Base-by-base conservation (phyloP, 805 yeast species). In the Blastobotrys americana region DNA sequence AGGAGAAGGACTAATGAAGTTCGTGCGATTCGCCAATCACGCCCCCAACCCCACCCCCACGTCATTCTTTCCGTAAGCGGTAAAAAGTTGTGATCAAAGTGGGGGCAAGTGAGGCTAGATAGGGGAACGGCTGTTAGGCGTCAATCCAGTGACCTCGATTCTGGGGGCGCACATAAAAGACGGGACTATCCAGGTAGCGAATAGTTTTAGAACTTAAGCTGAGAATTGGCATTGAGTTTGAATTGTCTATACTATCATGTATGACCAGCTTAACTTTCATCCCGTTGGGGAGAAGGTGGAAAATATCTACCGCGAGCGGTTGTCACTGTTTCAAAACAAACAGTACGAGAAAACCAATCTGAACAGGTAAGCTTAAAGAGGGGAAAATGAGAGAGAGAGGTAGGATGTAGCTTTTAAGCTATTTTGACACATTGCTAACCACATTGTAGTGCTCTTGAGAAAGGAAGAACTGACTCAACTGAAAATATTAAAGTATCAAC, bases 221-320 rank as follows among this genome's bases (percentile, higher is more conserved):
- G 34, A 16, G 5, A 5, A 4, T 4, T 17, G 16, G 17, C 34
- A 31, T 5, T 17, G 5, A 15, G n/a, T 17, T 31, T 15, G 17
- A 31, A 16, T 15, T 31, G 17, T 16, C n/a, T 31, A 31, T 13
- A 25, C 10, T 9, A 45, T 27, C 37, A 16, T 40, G 47, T 73
- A 71, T 43, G 65, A 70, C 2, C 63, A 56, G 33, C 48, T 65
- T 35, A 77, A 73, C 57, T 60, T 63, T 31, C 64, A 61, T 19
- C 95, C 95, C 2, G 77, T 75, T 34, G 80, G 84, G 54, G 84
- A 84, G 58, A 87, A 88, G 49, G 78, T 86, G 37, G 89, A 87
- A 57, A 72, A 77, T 33, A 75, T 86, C 47, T 87, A 82, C 60
- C 80, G 76, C 51, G 73, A 76, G 56, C 70, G 95, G 41, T 67